Evolutionary conservation across 1,284 basidiomycete genomes (phyloP), one percentile per base, ranked within the genome.

Genomic region (Agaricales sp.): DNA sequence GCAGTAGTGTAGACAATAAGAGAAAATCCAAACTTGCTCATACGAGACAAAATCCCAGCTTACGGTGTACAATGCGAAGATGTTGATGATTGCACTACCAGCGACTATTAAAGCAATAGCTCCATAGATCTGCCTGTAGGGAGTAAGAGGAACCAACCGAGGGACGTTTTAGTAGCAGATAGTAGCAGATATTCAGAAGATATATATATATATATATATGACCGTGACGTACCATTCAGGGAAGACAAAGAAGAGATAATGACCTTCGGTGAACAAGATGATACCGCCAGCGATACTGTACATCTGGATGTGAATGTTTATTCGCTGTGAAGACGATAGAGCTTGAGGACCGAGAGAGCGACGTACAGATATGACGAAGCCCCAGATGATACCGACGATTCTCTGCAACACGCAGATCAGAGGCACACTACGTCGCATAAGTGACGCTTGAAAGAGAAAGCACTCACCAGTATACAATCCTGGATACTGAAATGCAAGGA

Each of bases 321-420:
- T 30, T 6, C 14, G 26, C 6, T 30, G 26, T 35, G 45, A 50
- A 43, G 48, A 56, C 46, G 46, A 51, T 50, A 53, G 39, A 48
- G 43, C 23, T n/a, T n/a, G n/a, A n/a, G n/a, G n/a, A n/a, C n/a
- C n/a, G 25, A 18, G 47, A 53, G 35, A 45, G 39, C 47, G 48
- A 23, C 73, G 57, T 63, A 84, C 82, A 54, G 75, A 70, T 54
- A 89, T 78, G 56, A 80, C 57, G 52, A 79, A 68, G 54, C 69
- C 79, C 83, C 82, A 87, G 43, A 78, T 82, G 57, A 88, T 87
- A 49, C 82, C 82, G 60, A 85, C 85, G 63, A 67, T 77, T 59
- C 80, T 74, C 81, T 84, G 57, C n/a, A n/a, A n/a, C n/a, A n/a
- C n/a, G n/a, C n/a, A 43, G 46, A 4, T 41, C 47, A 14, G 26